Base-by-base conservation (phyloP, 768 basidiomycete species). In the Clathrus columnatus region DNA sequence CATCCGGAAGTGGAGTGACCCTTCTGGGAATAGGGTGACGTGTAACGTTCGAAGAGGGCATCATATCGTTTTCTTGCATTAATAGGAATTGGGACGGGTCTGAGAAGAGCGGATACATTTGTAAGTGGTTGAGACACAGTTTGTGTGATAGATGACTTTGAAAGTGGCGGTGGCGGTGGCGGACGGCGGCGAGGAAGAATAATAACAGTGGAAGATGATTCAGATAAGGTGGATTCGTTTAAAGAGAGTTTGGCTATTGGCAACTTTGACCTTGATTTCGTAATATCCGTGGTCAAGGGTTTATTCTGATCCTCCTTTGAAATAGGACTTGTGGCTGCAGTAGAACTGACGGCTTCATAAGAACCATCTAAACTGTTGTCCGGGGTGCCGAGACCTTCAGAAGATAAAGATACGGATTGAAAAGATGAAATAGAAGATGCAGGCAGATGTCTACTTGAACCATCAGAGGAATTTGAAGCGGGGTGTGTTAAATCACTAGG, bases 341-440 rank as follows among this genome's bases (percentile, higher is more conserved):
- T 72, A 3, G 74, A 69, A 7, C 83, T 81, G 18, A 88, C 75
- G 30, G 85, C 75, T 64, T 88, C 87, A 61, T 81, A 89, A 1
- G 85, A 87, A 58, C 84, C 85, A 48, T 76, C 74, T n/a, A 85
- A 74, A 61, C 83, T 84, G 42, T 71, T 69, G 59, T 84, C 83
- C 36, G 68, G 68, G 29, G 63, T 56, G 3, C 61, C 67, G 36
- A 67, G 70, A 69, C 72, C 65, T 59, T 84, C 83, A 6, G 84
- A 85, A 1, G 87, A 89, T 17, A 90, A 75, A 1, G 87, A 90
- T 23, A 90, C 84, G 2, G 87, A 88, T 61, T 88, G 86, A 59
- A 91, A 88, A 26, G 87, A 90, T 2, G 87, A 89, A 36, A 87
- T 77, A 48, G 87, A 90, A 1, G 85, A 86, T 2, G 76, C 77